phyloP scores from a whole-genome alignment of 441 rosid species.

The Gossypium laxum region DNA sequence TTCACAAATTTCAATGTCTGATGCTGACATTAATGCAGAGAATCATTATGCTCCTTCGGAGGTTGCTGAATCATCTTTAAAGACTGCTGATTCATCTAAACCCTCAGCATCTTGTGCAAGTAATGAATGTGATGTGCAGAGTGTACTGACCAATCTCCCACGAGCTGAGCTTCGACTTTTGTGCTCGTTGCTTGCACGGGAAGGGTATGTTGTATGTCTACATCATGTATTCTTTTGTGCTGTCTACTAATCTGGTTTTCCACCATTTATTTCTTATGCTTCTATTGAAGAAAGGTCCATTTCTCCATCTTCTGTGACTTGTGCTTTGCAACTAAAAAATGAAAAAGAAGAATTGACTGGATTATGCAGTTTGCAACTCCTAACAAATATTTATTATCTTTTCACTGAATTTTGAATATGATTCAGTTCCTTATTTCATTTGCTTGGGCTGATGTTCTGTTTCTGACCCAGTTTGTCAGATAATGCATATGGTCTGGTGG shows the following conservation, averaged over 20 bases:
- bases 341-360: not conserved
- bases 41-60: slow-evolving; percentile 29
- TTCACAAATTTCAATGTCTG: slow-evolving; percentile 32
- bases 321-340: not conserved
- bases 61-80: slow-evolving; percentile 34
- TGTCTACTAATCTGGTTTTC: not conserved
- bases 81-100: slow-evolving; percentile 33
- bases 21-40: slow-evolving; percentile 33
- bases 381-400: slow-evolving; percentile 25
- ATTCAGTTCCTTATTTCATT: not conserved
- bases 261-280: not conserved
- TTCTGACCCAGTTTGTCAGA: slow-evolving; percentile 70
- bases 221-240: not conserved
- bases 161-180: slow-evolving; percentile 73
- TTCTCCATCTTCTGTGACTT: not conserved
- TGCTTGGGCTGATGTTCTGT: slow-evolving; percentile 15
- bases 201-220: slow-evolving; percentile 50
- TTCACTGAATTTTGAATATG: not conserved
- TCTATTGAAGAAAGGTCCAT: not conserved
- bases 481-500: slow-evolving; percentile 76
- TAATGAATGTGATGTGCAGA: slow-evolving; percentile 49
- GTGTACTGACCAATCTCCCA: slow-evolving; percentile 64
- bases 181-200: slow-evolving; percentile 89
- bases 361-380: slow-evolving; percentile 19
- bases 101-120: slow-evolving; percentile 34